Evolutionary conservation across 78 protist species (phyloP).

Genomic region (Dictyostelium discoideum): DNA sequence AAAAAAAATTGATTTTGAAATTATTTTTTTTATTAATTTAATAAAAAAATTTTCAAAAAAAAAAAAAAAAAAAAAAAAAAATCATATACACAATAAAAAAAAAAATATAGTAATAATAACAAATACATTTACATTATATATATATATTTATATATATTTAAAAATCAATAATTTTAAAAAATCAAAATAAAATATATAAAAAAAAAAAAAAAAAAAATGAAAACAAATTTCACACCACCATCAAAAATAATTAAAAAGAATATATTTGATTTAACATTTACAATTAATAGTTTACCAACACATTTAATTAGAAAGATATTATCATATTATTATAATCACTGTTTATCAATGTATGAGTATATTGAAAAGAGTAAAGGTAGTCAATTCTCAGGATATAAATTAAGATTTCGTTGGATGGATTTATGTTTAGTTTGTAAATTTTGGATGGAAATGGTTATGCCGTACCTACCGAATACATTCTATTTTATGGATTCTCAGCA

Average conservation of each 20-base stretch:
- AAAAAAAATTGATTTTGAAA: neutral
- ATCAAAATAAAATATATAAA: too few species aligned
- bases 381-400: neutral
- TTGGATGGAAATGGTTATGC: conserved; percentile 18
- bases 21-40: too few species aligned
- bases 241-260: neutral
- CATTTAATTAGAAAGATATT: conserved; percentile 11
- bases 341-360: neutral
- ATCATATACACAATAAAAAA: neutral
- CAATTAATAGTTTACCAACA: conserved; percentile 15
- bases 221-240: neutral
- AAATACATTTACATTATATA: too few species aligned
- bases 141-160: too few species aligned
- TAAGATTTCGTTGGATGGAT: neutral
- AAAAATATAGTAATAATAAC: too few species aligned
- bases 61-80: neutral
- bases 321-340: conserved; percentile 6
- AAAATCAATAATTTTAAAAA: too few species aligned
- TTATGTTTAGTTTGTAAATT: conserved; percentile 22
- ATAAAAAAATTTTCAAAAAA: too few species aligned
- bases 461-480: neutral
- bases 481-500: neutral
- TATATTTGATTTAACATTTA: conserved; percentile 28
- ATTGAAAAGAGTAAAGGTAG: neutral
- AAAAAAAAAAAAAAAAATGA: neutral